These are phyloP conservation scores for Tilletia horrida DNA, from an alignment of 1,284 basidiomycete species.

Conservation along the genomic window DNA sequence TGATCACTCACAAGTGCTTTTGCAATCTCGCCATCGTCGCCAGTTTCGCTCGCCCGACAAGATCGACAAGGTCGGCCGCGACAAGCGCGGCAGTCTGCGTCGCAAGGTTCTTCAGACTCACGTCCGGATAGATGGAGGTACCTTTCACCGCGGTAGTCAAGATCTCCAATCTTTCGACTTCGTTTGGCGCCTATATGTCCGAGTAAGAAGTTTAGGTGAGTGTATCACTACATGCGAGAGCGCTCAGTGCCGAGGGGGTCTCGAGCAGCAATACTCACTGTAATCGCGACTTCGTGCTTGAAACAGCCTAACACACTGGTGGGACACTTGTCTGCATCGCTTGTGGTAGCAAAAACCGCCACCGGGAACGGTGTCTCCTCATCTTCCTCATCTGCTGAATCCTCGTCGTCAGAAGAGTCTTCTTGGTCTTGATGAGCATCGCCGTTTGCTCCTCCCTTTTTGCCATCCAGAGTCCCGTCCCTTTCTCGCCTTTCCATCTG, in stretches of 20 bases:
- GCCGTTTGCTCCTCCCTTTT: not conserved
- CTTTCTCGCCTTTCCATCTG: not conserved
- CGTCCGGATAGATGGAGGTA: constrained; percentile 68
- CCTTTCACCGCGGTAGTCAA: constrained; percentile 59
- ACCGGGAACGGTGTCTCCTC: constrained; percentile 28
- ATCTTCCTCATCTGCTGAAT: not conserved
- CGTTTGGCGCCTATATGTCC: constrained; percentile 71
- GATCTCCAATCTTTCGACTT: constrained; percentile 69
- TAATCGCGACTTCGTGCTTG: constrained; percentile 71
- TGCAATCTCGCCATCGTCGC: constrained; percentile 64
- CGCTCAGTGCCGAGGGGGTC: not conserved
- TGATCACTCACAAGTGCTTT: constrained; percentile 54
- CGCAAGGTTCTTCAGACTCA: constrained; percentile 70
- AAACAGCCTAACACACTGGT: constrained; percentile 70
- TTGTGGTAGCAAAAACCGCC: constrained; percentile 67
- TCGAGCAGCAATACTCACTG: constrained; percentile 8
- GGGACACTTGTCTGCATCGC: constrained; percentile 68
- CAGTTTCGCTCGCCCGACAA: constrained; percentile 67
- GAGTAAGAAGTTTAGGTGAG: not conserved
- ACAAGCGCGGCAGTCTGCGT: constrained; percentile 88
- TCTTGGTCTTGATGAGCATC: not conserved
- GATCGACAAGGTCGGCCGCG: constrained; percentile 73
- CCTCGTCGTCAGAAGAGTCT: not conserved
- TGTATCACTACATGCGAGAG: too few species aligned
- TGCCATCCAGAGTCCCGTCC: not conserved